These are phyloP conservation scores for Carnegiea gigantea DNA, from an alignment of 179 eudicot species.

Conservation along the genomic window DNA sequence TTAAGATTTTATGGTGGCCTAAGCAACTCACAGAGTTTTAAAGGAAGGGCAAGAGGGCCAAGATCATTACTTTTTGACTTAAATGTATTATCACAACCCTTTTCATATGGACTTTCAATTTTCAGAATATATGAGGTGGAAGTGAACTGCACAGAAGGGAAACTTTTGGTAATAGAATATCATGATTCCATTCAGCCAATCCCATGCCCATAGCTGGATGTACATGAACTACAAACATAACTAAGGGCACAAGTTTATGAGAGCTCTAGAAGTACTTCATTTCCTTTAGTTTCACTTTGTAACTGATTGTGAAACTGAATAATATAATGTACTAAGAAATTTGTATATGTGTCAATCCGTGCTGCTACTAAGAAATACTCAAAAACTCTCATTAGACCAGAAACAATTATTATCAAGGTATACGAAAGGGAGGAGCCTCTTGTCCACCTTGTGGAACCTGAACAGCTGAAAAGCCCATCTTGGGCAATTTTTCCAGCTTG, in stretches of 20 bases:
- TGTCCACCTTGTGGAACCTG: too few species aligned
- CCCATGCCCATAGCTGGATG: not conserved
- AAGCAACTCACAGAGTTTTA: too few species aligned
- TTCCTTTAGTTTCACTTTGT: not conserved
- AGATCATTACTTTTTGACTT: too few species aligned
- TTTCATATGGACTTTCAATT: not conserved
- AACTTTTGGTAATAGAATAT: not conserved
- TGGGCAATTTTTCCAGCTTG: too few species aligned
- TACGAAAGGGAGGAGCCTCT: not conserved
- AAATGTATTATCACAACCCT: too few species aligned
- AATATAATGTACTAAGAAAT: not conserved
- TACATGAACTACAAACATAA: not conserved
- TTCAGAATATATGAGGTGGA: not conserved
- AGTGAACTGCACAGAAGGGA: not conserved
- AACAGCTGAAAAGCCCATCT: too few species aligned
- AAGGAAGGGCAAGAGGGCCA: too few species aligned
- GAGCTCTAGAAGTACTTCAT: slow-evolving; percentile 1
- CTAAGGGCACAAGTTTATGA: not conserved
- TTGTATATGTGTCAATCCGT: not conserved
- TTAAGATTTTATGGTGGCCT: too few species aligned
- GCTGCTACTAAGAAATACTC: not conserved
- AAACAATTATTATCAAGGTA: slow-evolving; percentile 1
- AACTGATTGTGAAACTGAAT: not conserved
- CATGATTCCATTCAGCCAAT: not conserved
- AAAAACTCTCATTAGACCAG: not conserved